Base-by-base conservation (phyloP, 768 basidiomycete species). In the Leccinellum albellum region DNA sequence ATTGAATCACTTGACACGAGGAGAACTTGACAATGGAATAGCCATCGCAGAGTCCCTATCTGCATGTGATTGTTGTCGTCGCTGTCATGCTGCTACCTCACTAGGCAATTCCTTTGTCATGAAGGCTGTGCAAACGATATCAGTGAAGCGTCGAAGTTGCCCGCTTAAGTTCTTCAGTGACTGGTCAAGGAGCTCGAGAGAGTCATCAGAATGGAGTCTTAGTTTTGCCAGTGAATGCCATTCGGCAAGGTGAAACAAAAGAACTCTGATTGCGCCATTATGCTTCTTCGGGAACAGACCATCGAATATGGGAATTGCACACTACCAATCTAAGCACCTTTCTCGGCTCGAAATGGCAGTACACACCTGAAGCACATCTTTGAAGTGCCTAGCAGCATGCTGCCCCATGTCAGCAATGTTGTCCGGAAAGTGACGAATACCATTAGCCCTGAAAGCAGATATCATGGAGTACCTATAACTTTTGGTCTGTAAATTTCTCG, bases 381-480 rank as follows among this genome's bases (percentile, higher is more conserved):
- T 21, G 7, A 44, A 44, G 10, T 44, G 42, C 2, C 10, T 13
- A 4, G 58, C 58, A 6, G 51, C 23, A 2, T 75, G 52, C 50
- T 73, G 71, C 28, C 72, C 75, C 72, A 79, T 72, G 13, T 68
- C 72, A 0, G 75, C 72, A 1, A 70, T 70, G 58, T 79, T 74
- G 6, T 52, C 50, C 10, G 60, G 46, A 52, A 79, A 79, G 6
- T 60, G 49, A 1, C 74, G 70, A 20, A 80, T 80, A 2, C 71
- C 73, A 21, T 62, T 53, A 2, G 54, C 29, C 0, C 67, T 66
- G 46, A 73, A 73, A 1, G 65, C 48, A 1, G 56, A 52, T 4
- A 62, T 57, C 13, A 2, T 5, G 1, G 3, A 23, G 9, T 46
- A 17, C n/a, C 31, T 26, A 26, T 26, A 28, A 28, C 28, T n/a